Evolutionary conservation across 2,329 filamentous ascomycete genomes (phyloP).

Genomic region (Ophiostoma angusticollis): DNA sequence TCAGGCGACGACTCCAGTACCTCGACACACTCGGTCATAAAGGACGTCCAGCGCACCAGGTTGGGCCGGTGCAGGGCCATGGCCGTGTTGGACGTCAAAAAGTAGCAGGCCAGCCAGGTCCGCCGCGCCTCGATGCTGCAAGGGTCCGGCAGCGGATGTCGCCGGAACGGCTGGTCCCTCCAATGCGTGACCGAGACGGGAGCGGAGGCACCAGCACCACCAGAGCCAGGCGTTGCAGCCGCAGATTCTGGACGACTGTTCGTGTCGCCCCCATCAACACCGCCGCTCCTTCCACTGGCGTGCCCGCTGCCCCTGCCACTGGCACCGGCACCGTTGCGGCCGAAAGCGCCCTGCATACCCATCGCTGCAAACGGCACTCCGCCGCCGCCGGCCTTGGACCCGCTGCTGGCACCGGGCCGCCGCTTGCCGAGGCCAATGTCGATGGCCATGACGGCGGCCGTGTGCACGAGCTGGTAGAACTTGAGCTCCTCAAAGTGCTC

Average conservation of each 20-base stretch:
- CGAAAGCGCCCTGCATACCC: too few relatives aligned
- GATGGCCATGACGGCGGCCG: conserved; percentile 68
- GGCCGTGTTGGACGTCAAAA: conserved; percentile 44
- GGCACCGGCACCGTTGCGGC: neutral
- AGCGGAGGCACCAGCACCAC: neutral
- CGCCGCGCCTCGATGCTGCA: conserved; percentile 42
- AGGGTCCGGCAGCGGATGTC: conserved; percentile 34
- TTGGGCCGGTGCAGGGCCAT: conserved; percentile 50
- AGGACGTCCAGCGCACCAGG: conserved; percentile 45
- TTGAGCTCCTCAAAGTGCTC: conserved; percentile 77
- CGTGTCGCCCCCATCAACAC: too few relatives aligned
- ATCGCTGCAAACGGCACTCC: too few relatives aligned
- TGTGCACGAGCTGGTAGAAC: conserved; percentile 77
- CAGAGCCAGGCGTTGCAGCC: neutral
- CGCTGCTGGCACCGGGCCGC: conserved; percentile 19
- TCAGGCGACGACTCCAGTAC: conserved; percentile 40
- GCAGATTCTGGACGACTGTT: too few relatives aligned
- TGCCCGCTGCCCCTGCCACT: neutral
- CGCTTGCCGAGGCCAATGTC: conserved; percentile 59
- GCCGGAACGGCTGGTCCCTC: conserved; percentile 30
- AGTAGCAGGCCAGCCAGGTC: conserved; percentile 47
- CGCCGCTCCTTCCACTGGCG: too few relatives aligned
- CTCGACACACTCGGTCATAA: conserved; percentile 47
- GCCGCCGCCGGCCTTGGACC: neutral
- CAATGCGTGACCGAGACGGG: conserved; percentile 17